Conservation (phyloP, 192 early-diverging fungal genomes). For the Coemansia sp. region DNA sequence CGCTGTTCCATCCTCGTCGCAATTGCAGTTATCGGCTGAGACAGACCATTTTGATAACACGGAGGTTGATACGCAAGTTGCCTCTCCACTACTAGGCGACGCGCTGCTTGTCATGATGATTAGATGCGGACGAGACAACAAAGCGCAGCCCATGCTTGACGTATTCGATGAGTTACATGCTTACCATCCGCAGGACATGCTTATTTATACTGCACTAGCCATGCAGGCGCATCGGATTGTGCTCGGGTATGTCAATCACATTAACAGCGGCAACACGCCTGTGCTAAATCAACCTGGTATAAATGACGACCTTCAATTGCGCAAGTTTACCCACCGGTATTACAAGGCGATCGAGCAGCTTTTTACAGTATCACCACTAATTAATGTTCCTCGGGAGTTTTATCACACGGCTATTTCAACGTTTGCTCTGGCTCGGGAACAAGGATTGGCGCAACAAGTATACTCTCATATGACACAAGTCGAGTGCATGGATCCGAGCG, state of each 20-base stretch:
- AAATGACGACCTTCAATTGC: background rate
- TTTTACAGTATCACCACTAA: background rate
- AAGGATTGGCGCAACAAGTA: conserved; percentile 18
- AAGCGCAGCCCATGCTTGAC: conserved; percentile 9
- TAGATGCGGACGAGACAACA: background rate
- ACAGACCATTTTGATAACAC: background rate
- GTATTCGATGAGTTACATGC: conserved; percentile 11
- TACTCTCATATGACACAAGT: conserved; percentile 32
- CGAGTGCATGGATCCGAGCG: conserved; percentile 27
- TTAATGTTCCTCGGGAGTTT: conserved; percentile 23
- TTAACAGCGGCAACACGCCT: background rate
- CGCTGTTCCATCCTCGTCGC: background rate
- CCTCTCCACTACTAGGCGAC: background rate
- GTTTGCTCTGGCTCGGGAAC: conserved; percentile 28
- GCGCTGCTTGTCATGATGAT: conserved; percentile 8
- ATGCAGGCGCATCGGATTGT: conserved; percentile 18
- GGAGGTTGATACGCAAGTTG: background rate
- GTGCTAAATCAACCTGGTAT: background rate
- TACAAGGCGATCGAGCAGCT: conserved; percentile 5
- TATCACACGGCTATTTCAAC: conserved; percentile 37
- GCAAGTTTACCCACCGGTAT: conserved; percentile 7
- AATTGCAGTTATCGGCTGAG: background rate
- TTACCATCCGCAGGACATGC: conserved; percentile 1
- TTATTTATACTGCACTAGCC: conserved; percentile 18
- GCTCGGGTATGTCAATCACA: background rate